Conservation (phyloP, 139 green algal species). For the Haematococcus lacustris region DNA sequence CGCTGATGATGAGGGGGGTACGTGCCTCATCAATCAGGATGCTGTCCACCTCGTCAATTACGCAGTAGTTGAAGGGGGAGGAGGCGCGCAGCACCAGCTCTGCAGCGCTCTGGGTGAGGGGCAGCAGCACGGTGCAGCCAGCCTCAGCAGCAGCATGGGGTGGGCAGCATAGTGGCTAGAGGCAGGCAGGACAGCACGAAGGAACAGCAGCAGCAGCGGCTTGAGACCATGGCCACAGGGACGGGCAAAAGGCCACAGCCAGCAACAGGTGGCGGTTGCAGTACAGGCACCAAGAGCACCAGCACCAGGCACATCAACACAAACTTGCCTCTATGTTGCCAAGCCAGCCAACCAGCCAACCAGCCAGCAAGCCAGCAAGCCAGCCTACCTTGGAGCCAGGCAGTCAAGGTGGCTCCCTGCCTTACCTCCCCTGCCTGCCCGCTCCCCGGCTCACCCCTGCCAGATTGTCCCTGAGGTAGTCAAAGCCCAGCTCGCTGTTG, state of each 20-base stretch:
- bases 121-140: not conserved
- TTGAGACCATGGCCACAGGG: no score
- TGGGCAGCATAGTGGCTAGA: not conserved
- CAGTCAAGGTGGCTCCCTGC: no score
- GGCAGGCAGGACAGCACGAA: conserved; percentile 1
- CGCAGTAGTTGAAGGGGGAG: conserved; percentile 85
- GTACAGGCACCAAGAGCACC: not conserved
- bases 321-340: no score
- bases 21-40: conserved; percentile 98
- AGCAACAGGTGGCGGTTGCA: no score
- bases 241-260: not conserved
- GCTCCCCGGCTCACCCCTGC: conserved; percentile 9
- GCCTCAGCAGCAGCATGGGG: no score
- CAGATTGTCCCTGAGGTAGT: conserved; percentile 97
- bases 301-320: not conserved
- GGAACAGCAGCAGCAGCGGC: no score
- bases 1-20: conserved; percentile 95
- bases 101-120: conserved; percentile 33
- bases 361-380: no score
- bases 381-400: no score
- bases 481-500: conserved; percentile 96
- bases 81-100: conserved; percentile 82
- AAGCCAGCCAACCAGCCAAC: no score
- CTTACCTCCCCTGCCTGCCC: no score
- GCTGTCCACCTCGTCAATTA: conserved; percentile 88